Percentiles rank a stretch among this genome's conserved stretches.
Evolutionary conservation across 768 basidiomycete genomes (phyloP).

Genomic region (Lanmaoa rubissima): DNA sequence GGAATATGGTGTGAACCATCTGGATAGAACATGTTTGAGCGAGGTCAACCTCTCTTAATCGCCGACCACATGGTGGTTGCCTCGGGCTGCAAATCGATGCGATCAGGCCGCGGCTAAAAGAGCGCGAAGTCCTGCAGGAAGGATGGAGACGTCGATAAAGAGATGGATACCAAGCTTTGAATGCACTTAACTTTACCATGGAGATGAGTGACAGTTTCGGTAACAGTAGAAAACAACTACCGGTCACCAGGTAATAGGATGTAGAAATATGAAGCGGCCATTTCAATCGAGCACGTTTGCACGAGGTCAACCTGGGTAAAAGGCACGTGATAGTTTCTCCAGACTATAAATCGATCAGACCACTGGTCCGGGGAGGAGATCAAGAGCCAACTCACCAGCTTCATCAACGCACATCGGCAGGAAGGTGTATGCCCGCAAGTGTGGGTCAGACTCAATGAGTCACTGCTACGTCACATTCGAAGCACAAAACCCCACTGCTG

Average conservation of each 20-base stretch:
- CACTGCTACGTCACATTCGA: not conserved
- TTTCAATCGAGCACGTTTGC: not conserved
- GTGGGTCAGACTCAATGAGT: not conserved
- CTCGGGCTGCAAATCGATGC: not conserved
- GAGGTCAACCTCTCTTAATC: not conserved
- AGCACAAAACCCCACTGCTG: not conserved
- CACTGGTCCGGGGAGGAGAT: not conserved
- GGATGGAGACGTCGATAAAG: conserved; percentile 3
- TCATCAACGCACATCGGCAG: not conserved
- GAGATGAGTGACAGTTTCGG: not conserved
- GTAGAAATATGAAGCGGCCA: not conserved
- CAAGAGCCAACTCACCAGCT: not conserved
- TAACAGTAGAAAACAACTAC: not conserved
- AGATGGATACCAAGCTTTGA: not conserved
- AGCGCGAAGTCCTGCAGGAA: not conserved
- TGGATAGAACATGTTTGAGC: not conserved
- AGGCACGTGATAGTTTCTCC: conserved; percentile 9
- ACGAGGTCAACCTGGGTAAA: not conserved
- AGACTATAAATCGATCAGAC: conserved; percentile 4
- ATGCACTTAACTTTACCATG: not conserved
- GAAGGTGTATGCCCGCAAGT: not conserved
- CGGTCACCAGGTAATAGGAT: not conserved
- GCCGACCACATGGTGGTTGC: conserved; percentile 5
- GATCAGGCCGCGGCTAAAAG: not conserved
- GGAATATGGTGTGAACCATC: not conserved